These are phyloP conservation scores for Termitomyces bulborhizus DNA, from an alignment of 768 basidiomycete genomes.

Conservation along the genomic window DNA sequence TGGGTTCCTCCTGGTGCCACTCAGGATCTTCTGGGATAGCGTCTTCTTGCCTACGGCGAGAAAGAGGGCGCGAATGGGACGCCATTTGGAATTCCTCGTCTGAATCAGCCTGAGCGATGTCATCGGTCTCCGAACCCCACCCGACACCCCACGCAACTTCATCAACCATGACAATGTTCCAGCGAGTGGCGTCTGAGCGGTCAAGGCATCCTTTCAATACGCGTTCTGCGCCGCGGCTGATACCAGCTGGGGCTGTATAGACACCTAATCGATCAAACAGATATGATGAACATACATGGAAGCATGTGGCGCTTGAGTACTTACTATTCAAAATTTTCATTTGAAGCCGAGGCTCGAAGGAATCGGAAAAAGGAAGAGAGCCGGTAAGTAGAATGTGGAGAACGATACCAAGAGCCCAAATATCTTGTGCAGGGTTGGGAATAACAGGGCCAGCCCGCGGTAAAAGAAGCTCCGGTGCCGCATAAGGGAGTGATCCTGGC, in stretches of 20 bases:
- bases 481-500: constrained; percentile 87
- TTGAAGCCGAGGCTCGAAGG: constrained; percentile 86
- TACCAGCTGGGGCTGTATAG: constrained; percentile 49
- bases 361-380: constrained; percentile 79
- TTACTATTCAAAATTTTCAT: constrained; percentile 87
- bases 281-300: constrained; percentile 6
- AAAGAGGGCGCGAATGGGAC: constrained; percentile 25
- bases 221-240: constrained; percentile 57
- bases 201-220: constrained; percentile 81
- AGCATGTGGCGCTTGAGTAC: constrained; percentile 7
- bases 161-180: constrained; percentile 79
- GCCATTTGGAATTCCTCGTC: constrained; percentile 20
- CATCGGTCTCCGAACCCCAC: constrained; percentile 52
- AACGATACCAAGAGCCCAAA: constrained; percentile 93
- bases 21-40: constrained; percentile 13
- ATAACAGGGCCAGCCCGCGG: constrained; percentile 39
- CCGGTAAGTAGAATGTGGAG: constrained; percentile 84
- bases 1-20: constrained; percentile 23
- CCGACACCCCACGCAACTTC: constrained; percentile 79
- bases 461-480: constrained; percentile 80
- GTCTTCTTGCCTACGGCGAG: constrained; percentile 16
- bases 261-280: constrained; percentile 36
- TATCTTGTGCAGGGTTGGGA: constrained; percentile 76
- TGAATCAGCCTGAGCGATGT: constrained; percentile 26
- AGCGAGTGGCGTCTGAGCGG: constrained; percentile 51